These are phyloP conservation scores for Dovyalis caffra DNA, from an alignment of 345 rosid genomes.

Conservation along the genomic window DNA sequence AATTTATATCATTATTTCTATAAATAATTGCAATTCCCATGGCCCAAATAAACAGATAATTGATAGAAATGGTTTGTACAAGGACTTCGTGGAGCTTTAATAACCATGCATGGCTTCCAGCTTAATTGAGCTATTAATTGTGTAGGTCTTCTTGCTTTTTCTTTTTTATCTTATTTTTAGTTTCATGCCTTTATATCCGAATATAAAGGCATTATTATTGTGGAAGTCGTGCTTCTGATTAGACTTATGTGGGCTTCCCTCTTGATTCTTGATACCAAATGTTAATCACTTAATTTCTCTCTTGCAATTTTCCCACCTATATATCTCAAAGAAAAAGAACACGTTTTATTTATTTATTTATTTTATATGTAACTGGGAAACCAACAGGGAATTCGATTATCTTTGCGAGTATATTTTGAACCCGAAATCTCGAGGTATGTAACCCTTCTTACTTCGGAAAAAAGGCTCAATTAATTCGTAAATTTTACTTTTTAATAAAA, in stretches of 20 bases:
- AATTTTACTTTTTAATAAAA: too few species aligned
- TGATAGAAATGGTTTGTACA: not conserved
- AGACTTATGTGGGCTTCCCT: not conserved
- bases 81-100: not conserved
- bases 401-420: too few species aligned
- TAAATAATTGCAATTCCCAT: not conserved
- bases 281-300: not conserved
- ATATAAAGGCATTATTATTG: too few species aligned
- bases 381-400: too few species aligned
- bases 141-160: not conserved
- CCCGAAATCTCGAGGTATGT: too few species aligned
- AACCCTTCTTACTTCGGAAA: too few species aligned
- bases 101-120: not conserved
- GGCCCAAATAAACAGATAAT: not conserved
- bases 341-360: too few species aligned
- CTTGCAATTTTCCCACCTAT: too few species aligned
- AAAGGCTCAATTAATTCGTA: too few species aligned
- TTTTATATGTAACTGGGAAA: rapidly evolving
- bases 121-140: not conserved
- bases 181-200: not conserved
- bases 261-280: not conserved
- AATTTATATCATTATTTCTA: not conserved
- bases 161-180: too few species aligned
- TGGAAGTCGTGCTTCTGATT: not conserved
- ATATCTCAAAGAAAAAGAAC: too few species aligned